Percentiles rank a stretch among this genome's conserved stretches.
Conservation (phyloP, 768 basidiomycete species). For the Pulveroboletus sp. region DNA sequence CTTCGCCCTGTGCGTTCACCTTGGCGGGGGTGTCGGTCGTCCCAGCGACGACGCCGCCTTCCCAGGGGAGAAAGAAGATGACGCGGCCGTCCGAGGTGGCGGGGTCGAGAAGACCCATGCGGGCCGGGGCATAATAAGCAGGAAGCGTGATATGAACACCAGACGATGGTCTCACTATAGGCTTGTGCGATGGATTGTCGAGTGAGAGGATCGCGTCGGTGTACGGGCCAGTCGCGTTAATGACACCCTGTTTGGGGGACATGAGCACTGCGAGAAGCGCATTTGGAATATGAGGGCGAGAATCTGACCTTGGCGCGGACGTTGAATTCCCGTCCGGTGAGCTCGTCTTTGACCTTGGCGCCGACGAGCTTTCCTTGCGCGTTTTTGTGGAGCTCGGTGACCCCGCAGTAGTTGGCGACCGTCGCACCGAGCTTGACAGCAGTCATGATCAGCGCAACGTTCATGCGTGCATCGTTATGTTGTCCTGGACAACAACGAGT, state of each 20-base stretch:
- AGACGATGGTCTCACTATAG: constrained; percentile 89
- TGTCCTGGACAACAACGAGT: constrained; percentile 53
- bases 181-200: constrained; percentile 69
- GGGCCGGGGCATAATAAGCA: constrained; percentile 92
- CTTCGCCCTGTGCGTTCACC: constrained; percentile 48
- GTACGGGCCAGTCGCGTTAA: constrained; percentile 98
- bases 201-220: constrained; percentile 78
- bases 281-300: not conserved
- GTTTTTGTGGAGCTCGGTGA: constrained; percentile 71
- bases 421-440: constrained; percentile 89
- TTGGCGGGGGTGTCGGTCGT: constrained; percentile 84
- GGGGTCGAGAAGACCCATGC: constrained; percentile 94
- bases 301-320: constrained; percentile 67
- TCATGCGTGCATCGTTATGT: constrained; percentile 99
- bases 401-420: constrained; percentile 87
- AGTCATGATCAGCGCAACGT: constrained; percentile 89
- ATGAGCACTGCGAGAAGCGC: not conserved
- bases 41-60: constrained; percentile 95
- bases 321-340: constrained; percentile 79
- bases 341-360: constrained; percentile 71
- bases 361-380: constrained; percentile 59
- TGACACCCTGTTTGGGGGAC: constrained; percentile 54
- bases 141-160: constrained; percentile 97
- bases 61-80: constrained; percentile 99
- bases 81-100: constrained; percentile 94